These are phyloP conservation scores for Neocucurbitaria cava DNA, from an alignment of 2,329 filamentous ascomycete species.

Conservation along the genomic window DNA sequence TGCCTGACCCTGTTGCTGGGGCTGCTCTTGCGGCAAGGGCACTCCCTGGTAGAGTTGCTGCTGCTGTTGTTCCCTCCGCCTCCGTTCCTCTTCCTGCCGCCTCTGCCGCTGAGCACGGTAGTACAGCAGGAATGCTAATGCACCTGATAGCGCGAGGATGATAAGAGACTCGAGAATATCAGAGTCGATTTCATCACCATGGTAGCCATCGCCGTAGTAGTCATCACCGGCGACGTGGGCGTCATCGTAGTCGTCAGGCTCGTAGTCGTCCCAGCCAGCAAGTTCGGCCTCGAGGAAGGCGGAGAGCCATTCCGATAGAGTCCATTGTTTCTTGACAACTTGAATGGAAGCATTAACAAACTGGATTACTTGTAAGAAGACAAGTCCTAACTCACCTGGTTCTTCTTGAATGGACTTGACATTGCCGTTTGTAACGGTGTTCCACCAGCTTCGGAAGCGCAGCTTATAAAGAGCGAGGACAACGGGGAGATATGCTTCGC, in stretches of 20 bases:
- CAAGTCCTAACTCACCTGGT: constrained; percentile 72
- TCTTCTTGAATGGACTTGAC: constrained; percentile 94
- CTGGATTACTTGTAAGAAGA: too few species aligned
- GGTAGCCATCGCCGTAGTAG: constrained; percentile 64
- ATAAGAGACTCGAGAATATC: constrained; percentile 84
- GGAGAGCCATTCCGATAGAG: constrained; percentile 82
- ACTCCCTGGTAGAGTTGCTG: constrained; percentile 36
- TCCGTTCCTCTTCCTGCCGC: constrained; percentile 52
- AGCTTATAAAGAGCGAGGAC: constrained; percentile 87
- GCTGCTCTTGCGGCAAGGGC: constrained; percentile 31
- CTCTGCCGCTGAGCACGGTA: constrained; percentile 72
- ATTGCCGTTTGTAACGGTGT: constrained; percentile 86
- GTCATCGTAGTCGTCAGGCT: constrained; percentile 55
- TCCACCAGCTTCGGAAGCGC: constrained; percentile 88
- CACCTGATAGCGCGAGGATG: constrained; percentile 78
- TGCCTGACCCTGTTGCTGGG: constrained; percentile 18
- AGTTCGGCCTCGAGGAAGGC: constrained; percentile 75
- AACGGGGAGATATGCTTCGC: constrained; percentile 92
- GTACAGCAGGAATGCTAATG: constrained; percentile 79
- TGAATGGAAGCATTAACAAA: too few species aligned
- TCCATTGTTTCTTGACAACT: constrained; percentile 77
- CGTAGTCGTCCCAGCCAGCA: constrained; percentile 65
- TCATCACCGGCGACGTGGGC: constrained; percentile 53
- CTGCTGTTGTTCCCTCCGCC: constrained; percentile 37
- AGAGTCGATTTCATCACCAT: constrained; percentile 68